A percentile compares a stretch with the other conserved stretches of the same genome.
Evolutionary conservation across 1,139 yeast species (phyloP).

Genomic region (Suhomyces atakaporum): DNA sequence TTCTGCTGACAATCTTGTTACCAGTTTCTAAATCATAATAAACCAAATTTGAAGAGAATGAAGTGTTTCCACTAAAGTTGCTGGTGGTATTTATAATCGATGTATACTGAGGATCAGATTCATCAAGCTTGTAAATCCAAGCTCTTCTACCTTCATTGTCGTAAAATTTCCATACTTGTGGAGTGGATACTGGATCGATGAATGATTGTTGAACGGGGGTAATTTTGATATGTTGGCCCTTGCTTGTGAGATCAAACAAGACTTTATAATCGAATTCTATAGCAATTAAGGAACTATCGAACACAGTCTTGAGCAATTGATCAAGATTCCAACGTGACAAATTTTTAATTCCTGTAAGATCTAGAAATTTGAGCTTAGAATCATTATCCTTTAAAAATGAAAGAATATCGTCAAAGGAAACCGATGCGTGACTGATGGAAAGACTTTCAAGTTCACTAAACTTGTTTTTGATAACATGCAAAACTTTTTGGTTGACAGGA

Average conservation of each 20-base stretch:
- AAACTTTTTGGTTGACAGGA: constrained; percentile 58
- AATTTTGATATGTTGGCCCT: constrained; percentile 38
- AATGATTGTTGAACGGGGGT: constrained; percentile 32
- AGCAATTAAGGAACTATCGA: constrained; percentile 32
- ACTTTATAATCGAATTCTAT: constrained; percentile 46
- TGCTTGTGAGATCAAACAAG: constrained; percentile 44
- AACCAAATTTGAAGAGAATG: constrained; percentile 34
- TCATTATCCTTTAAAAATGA: constrained; percentile 43
- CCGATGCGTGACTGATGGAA: constrained; percentile 58
- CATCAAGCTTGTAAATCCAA: constrained; percentile 68
- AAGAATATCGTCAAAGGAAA: constrained; percentile 52
- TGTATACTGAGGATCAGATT: constrained; percentile 35
- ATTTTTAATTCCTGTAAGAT: constrained; percentile 43
- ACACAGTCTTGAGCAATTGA: constrained; percentile 30
- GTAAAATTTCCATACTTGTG: constrained; percentile 53
- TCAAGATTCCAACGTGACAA: constrained; percentile 29
- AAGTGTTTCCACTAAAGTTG: constrained; percentile 3
- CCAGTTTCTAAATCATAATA: constrained; percentile 69
- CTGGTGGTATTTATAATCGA: constrained; percentile 28
- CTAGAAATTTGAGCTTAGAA: constrained; percentile 31
- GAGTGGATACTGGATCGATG: constrained; percentile 27
- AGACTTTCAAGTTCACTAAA: constrained; percentile 62
- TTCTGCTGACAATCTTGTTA: constrained; percentile 56
- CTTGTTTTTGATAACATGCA: constrained; percentile 55
- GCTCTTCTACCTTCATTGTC: constrained; percentile 74